Conservation (phyloP, 73 alveolate genomes). For the Tetrahymena thermophila region DNA sequence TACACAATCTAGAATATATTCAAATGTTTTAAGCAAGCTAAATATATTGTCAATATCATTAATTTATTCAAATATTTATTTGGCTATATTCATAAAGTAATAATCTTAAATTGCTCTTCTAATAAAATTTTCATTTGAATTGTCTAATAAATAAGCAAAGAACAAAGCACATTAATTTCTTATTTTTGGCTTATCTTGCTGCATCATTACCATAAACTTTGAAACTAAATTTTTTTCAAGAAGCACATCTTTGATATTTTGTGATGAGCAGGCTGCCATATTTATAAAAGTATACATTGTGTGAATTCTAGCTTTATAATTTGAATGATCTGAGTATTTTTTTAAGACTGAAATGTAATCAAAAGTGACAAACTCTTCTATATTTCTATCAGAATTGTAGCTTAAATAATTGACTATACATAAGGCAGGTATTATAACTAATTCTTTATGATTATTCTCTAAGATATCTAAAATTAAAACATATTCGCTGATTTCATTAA, state of each 20-base stretch:
- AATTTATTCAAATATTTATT: not conserved
- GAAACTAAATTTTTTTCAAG: not conserved
- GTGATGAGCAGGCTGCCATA: not conserved
- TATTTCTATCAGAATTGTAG: not conserved
- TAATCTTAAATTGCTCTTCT: not conserved
- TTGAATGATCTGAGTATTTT: not conserved
- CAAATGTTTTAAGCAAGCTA: not conserved
- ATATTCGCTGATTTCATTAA: not conserved
- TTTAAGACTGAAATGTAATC: not conserved
- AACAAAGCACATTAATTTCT: not conserved
- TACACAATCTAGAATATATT: not conserved
- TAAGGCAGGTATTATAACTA: not conserved
- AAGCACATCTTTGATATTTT: not conserved
- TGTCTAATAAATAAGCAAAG: not conserved
- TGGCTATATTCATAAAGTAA: not conserved
- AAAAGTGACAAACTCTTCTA: not conserved
- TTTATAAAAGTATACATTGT: not conserved
- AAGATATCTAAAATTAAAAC: not conserved
- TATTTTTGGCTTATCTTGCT: not conserved
- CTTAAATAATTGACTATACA: not conserved
- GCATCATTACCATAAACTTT: not conserved
- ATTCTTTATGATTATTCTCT: not conserved
- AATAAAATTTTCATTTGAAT: not conserved
- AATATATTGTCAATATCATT: not conserved
- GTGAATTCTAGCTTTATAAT: not conserved